Evolutionary conservation across 2,329 filamentous ascomycete species (phyloP), one percentile per base, ranked within the genome.

Genomic region (Pestalotiopsis fici): DNA sequence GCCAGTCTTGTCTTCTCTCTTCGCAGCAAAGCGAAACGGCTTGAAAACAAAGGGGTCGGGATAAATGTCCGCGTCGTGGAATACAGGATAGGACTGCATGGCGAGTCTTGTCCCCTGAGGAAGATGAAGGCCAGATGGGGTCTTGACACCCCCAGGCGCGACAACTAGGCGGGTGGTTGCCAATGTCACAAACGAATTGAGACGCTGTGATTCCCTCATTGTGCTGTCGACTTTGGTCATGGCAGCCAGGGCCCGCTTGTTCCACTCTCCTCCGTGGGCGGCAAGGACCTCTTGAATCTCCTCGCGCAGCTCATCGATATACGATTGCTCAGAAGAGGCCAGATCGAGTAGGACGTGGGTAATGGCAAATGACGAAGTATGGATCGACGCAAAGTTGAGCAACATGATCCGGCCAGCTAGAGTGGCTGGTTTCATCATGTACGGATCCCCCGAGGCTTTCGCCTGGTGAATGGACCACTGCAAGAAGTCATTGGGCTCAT

Each of bases 51-150:
- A 47, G 0, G 86, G 85, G 23, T 88, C 76, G 0, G 76, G 68
- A 72, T 89, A 89, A 28, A 87, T 75, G 0, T 78, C 71, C 0
- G 81, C 79, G 70, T 88, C 71, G 43, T 74, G 72, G 43, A 77
- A 64, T 7, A 79, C 73, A 12, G 74, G 67, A 67, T 78, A 78
- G 9, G 72, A 69, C 3, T 76, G 76, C 13, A 77, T 76, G 59
- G 65, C 70, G 18, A 82, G 68, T 11, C 66, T 67, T 6, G 71
- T 72, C 27, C 76, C 75, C 18, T 67, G 67, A 1, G 79, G 77
- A 27, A 82, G 61, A 23, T 72, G 73, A 13, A 79, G 71, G 37
- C 78, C 80, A 12, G 75, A 77, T 3, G 78, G 77, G 2, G 80
- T 78, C 3, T 70, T 75, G 55, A 79, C 31, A 47, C 76, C 77